Conservation (phyloP, 2,329 filamentous ascomycete species). For the Hypoxylon rubiginosum region DNA sequence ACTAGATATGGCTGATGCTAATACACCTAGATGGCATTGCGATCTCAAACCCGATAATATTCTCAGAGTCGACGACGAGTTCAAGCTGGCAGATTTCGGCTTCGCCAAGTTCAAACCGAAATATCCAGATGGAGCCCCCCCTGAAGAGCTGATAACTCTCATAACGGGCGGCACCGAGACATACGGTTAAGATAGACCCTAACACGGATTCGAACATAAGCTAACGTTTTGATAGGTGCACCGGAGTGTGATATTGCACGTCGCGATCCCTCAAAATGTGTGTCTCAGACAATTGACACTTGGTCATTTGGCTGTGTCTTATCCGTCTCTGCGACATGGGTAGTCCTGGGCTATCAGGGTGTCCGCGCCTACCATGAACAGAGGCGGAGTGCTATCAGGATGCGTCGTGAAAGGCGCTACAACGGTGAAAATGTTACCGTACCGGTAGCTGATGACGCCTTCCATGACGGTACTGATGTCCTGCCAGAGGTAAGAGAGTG, state of each 20-base stretch:
- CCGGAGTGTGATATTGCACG: constrained; percentile 26
- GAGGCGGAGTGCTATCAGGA: constrained; percentile 12
- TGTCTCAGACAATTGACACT: constrained; percentile 55
- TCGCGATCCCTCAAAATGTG: constrained; percentile 39
- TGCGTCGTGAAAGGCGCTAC: constrained; percentile 7
- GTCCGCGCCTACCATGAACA: constrained; percentile 4
- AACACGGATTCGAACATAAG: not conserved
- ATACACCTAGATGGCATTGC: constrained; percentile 31
- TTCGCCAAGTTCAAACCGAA: constrained; percentile 36
- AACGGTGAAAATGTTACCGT: constrained; percentile 5
- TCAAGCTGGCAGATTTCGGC: constrained; percentile 45
- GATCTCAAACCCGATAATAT: constrained; percentile 44
- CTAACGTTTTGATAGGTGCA: constrained; percentile 16
- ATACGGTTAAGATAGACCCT: constrained; percentile 26
- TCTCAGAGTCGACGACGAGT: constrained; percentile 37
- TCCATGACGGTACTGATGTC: constrained; percentile 32
- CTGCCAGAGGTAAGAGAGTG: constrained; percentile 32
- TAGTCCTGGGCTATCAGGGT: constrained; percentile 35
- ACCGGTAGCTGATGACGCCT: constrained; percentile 29
- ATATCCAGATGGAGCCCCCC: constrained; percentile 3
- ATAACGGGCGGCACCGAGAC: constrained; percentile 20
- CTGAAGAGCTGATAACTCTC: constrained; percentile 2
- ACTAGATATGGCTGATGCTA: not conserved
- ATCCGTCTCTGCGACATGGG: constrained; percentile 36
- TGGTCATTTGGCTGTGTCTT: constrained; percentile 41